These are phyloP conservation scores for Nemania abortiva DNA, from an alignment of 2,329 filamentous ascomycete species.

Conservation along the genomic window DNA sequence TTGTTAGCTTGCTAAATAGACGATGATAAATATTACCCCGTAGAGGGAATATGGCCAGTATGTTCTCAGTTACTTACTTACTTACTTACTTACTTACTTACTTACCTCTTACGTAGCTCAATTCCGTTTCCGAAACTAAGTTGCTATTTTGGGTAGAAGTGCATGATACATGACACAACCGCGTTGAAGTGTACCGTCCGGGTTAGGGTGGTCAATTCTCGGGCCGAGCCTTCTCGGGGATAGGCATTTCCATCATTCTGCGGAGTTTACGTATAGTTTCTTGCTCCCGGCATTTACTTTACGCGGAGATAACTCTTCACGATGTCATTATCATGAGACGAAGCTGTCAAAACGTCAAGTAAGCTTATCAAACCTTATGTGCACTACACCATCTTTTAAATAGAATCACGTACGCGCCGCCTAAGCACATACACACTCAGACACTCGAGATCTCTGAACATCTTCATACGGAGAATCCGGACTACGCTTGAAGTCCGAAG, in stretches of 20 bases:
- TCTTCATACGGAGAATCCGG: background rate
- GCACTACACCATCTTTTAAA: background rate
- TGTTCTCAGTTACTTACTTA: too few relatives aligned
- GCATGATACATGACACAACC: too few relatives aligned
- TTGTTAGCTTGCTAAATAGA: too few relatives aligned
- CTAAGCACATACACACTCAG: background rate
- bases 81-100: too few relatives aligned
- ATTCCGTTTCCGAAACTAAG: too few relatives aligned
- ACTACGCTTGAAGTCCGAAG: constrained; percentile 17
- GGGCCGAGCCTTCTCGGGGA: background rate
- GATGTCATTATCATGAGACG: background rate
- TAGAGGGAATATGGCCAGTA: too few relatives aligned
- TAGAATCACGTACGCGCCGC: background rate
- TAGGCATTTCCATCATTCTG: background rate
- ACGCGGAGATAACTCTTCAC: background rate
- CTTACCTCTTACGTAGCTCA: too few relatives aligned
- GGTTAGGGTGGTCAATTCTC: background rate
- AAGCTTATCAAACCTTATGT: background rate
- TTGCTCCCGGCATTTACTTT: background rate
- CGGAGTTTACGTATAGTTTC: background rate
- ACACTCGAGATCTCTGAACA: background rate
- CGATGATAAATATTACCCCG: too few relatives aligned
- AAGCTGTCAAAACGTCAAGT: background rate
- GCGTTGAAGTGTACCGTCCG: background rate
- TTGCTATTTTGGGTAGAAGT: too few relatives aligned